A percentile compares a stretch with the other conserved stretches of the same genome.
Evolutionary conservation across 345 rosid genomes (phyloP).

Genomic region (Salix viminalis): DNA sequence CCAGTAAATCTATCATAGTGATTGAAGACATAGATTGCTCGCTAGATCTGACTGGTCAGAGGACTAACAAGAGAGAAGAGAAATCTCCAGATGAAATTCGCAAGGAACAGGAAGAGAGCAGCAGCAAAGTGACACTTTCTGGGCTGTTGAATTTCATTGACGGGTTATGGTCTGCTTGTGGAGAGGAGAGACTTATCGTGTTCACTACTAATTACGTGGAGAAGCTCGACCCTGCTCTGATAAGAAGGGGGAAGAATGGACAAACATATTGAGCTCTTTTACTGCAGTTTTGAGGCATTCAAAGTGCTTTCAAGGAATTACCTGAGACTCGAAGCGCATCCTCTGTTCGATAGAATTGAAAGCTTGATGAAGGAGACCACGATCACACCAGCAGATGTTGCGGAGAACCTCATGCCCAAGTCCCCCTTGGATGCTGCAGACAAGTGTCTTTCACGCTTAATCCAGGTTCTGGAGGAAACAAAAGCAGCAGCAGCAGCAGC

Average conservation of each 20-base stretch:
- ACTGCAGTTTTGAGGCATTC: slow-evolving; percentile 47
- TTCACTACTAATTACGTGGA: slow-evolving; percentile 59
- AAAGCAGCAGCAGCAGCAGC: slow-evolving; percentile 13
- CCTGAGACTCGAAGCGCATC: slow-evolving; percentile 34
- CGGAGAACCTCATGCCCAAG: slow-evolving; percentile 52
- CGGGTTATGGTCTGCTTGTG: slow-evolving; percentile 70
- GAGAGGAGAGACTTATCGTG: slow-evolving; percentile 60
- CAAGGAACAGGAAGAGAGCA: slow-evolving; percentile 26
- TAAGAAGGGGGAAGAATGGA: slow-evolving; percentile 66
- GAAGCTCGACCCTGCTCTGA: slow-evolving; percentile 68
- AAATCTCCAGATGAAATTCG: slow-evolving; percentile 18
- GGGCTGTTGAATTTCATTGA: slow-evolving; percentile 62
- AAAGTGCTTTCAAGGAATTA: slow-evolving; percentile 46
- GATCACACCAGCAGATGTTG: slow-evolving; percentile 52
- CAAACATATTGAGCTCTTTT: slow-evolving; percentile 45
- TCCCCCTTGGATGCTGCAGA: slow-evolving; percentile 28
- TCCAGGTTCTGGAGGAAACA: slow-evolving; percentile 39
- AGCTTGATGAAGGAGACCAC: slow-evolving; percentile 27
- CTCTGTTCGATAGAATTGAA: slow-evolving; percentile 25
- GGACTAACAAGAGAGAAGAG: slow-evolving; percentile 37
- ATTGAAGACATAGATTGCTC: slow-evolving; percentile 56
- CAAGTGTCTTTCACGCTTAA: slow-evolving; percentile 33
- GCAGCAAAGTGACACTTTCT: slow-evolving; percentile 57
- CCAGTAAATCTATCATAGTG: slow-evolving; percentile 48
- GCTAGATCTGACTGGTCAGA: slow-evolving; percentile 52